A percentile compares a stretch with the other conserved stretches of the same genome.
Conservation (phyloP, 2,329 filamentous ascomycete genomes). For the Aspergillus tubingensis region DNA sequence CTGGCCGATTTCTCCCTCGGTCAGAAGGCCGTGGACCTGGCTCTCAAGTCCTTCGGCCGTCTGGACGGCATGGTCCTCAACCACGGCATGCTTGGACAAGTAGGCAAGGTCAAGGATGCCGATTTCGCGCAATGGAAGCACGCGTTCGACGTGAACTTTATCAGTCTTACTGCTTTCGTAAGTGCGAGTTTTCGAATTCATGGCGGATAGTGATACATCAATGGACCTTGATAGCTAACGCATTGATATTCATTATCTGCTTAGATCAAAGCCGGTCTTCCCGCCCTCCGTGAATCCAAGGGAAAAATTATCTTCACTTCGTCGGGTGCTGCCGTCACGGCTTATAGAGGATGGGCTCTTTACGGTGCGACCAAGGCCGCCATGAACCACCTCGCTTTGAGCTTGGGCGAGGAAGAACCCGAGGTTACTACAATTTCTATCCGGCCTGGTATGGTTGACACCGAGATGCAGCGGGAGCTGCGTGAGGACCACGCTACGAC, state of each 20-base stretch:
- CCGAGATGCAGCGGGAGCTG: slow-evolving; percentile 58
- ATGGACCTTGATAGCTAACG: neutral
- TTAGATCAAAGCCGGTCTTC: slow-evolving; percentile 35
- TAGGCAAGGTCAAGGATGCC: slow-evolving; percentile 68
- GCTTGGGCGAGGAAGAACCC: slow-evolving; percentile 33
- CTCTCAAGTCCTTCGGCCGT: slow-evolving; percentile 66
- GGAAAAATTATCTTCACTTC: slow-evolving; percentile 41
- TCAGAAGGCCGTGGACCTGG: slow-evolving; percentile 63
- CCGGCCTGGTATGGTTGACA: slow-evolving; percentile 39
- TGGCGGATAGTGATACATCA: neutral
- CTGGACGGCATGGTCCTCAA: slow-evolving; percentile 86
- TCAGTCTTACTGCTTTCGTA: slow-evolving; percentile 78
- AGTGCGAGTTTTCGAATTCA: slow-evolving; percentile 25
- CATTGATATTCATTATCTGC: neutral
- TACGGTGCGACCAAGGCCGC: slow-evolving; percentile 42
- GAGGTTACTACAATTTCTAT: slow-evolving; percentile 31
- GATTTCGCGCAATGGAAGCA: slow-evolving; percentile 73
- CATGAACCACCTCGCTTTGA: slow-evolving; percentile 36
- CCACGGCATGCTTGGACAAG: slow-evolving; percentile 78
- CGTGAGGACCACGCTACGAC: slow-evolving; percentile 67
- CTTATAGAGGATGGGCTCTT: slow-evolving; percentile 39
- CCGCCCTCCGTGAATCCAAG: slow-evolving; percentile 35
- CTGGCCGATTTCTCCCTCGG: slow-evolving; percentile 57
- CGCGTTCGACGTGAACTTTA: slow-evolving; percentile 81
- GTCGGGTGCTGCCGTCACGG: slow-evolving; percentile 35